Evolutionary conservation across 2,329 filamentous ascomycete species (phyloP).

Genomic region (Trichoderma cornu-damae): DNA sequence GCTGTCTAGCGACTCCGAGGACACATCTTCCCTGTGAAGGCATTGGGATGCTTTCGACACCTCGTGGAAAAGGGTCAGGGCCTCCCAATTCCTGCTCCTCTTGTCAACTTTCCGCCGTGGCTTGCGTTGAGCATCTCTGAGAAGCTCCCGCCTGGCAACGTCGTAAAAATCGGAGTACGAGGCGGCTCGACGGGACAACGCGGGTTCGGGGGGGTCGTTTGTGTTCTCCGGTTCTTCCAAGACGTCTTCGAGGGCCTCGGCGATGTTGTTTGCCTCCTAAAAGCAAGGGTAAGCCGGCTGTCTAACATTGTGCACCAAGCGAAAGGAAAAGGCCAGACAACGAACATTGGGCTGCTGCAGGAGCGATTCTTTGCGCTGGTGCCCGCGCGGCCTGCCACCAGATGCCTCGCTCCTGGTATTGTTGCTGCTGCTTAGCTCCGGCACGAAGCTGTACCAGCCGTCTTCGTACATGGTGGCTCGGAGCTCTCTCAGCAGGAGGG

Average conservation of each 20-base stretch:
- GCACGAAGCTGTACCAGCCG: conserved; percentile 75
- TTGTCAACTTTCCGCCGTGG: conserved; percentile 37
- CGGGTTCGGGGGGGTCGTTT: conserved; percentile 61
- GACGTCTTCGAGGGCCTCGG: conserved; percentile 53
- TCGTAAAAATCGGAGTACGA: conserved; percentile 74
- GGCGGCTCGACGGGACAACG: conserved; percentile 59
- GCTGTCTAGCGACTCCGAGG: conserved; percentile 47
- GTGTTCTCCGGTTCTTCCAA: conserved; percentile 52
- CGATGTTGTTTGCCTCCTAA: conserved; percentile 47
- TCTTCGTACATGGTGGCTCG: conserved; percentile 66
- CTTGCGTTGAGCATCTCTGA: conserved; percentile 43
- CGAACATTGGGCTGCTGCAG: conserved; percentile 61
- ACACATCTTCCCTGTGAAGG: conserved; percentile 23
- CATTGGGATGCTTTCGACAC: conserved; percentile 22
- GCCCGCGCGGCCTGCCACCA: conserved; percentile 44
- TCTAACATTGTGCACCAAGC: background rate
- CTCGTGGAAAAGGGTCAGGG: conserved; percentile 36
- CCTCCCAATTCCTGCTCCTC: conserved; percentile 47
- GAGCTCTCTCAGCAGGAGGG: conserved; percentile 5
- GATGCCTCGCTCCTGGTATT: conserved; percentile 46
- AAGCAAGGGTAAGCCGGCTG: conserved; percentile 41
- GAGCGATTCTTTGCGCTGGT: conserved; percentile 64
- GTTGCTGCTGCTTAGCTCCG: conserved; percentile 52
- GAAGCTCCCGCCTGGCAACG: conserved; percentile 52
- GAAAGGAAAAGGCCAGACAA: conserved; percentile 20